Evolutionary conservation across 2,329 filamentous ascomycete species (phyloP).

Genomic region (Pseudocercospora crystallina): DNA sequence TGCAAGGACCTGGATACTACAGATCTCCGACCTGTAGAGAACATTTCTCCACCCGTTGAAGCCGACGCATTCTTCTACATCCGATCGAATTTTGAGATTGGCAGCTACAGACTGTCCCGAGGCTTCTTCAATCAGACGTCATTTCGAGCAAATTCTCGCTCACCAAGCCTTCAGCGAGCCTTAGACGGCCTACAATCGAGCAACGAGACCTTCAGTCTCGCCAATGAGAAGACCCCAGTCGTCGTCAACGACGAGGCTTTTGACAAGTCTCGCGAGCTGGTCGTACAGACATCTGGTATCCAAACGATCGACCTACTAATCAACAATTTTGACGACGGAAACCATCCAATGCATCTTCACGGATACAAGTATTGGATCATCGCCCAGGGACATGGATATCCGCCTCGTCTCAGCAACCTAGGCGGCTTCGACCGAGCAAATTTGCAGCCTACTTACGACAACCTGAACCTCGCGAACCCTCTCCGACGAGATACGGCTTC

Average conservation of each 20-base stretch:
- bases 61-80: constrained; percentile 56
- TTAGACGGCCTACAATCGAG: constrained; percentile 45
- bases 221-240: neutral
- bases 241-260: constrained; percentile 25
- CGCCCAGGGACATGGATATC: constrained; percentile 37
- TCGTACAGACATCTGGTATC: constrained; percentile 38
- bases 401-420: constrained; percentile 25
- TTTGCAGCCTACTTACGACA: constrained; percentile 32
- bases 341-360: constrained; percentile 38
- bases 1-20: constrained; percentile 55
- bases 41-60: constrained; percentile 44
- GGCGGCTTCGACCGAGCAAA: constrained; percentile 28
- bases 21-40: constrained; percentile 47
- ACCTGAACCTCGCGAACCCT: constrained; percentile 42
- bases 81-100: constrained; percentile 60
- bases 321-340: constrained; percentile 38
- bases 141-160: constrained; percentile 50
- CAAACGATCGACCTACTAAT: constrained; percentile 37
- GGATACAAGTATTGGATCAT: constrained; percentile 40
- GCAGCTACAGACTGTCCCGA: constrained; percentile 57
- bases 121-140: constrained; percentile 60
- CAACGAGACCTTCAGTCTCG: constrained; percentile 29
- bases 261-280: constrained; percentile 29
- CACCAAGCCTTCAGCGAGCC: constrained; percentile 53
- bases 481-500: constrained; percentile 55